Conservation (phyloP, 306 rosid genomes). For the Acacia confusa region DNA sequence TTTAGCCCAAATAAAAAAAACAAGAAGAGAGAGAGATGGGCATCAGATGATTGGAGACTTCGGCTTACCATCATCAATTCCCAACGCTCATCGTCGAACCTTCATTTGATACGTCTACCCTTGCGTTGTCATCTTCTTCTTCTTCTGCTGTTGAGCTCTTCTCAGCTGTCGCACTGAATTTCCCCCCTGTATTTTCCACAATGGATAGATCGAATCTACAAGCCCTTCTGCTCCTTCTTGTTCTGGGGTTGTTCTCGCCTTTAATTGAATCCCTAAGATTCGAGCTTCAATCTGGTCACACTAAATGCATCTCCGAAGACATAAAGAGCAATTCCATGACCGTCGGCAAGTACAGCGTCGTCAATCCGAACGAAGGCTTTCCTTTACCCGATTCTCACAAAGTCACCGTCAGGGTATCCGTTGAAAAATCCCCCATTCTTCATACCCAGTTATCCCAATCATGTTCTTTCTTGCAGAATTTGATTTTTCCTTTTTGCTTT, state of each 20-base stretch:
- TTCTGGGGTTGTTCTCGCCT: conserved; percentile 44
- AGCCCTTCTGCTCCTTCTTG: conserved; percentile 31
- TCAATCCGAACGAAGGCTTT: conserved; percentile 65
- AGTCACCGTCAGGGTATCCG: conserved; percentile 75
- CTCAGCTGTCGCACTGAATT: neutral
- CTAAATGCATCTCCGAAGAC: conserved; percentile 94
- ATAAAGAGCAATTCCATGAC: conserved; percentile 84
- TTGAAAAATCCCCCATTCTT: neutral
- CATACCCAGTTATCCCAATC: conserved; percentile 26
- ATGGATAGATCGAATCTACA: conserved; percentile 31
- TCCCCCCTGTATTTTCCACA: neutral
- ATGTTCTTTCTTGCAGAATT: neutral
- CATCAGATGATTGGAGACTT: neutral
- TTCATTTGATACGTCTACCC: neutral
- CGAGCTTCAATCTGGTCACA: conserved; percentile 79
- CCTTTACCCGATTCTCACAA: conserved; percentile 76
- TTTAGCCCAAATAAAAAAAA: too few species aligned
- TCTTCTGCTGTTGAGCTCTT: neutral
- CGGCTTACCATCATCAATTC: conserved; percentile 25
- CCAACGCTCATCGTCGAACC: neutral
- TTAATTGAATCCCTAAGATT: conserved; percentile 72
- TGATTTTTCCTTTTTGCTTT: neutral
- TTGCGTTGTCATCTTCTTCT: neutral
- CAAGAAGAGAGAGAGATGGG: neutral
- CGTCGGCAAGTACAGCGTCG: conserved; percentile 72